Base-by-base conservation (phyloP, 1,284 basidiomycete genomes). In the Agroathelia rolfsii region DNA sequence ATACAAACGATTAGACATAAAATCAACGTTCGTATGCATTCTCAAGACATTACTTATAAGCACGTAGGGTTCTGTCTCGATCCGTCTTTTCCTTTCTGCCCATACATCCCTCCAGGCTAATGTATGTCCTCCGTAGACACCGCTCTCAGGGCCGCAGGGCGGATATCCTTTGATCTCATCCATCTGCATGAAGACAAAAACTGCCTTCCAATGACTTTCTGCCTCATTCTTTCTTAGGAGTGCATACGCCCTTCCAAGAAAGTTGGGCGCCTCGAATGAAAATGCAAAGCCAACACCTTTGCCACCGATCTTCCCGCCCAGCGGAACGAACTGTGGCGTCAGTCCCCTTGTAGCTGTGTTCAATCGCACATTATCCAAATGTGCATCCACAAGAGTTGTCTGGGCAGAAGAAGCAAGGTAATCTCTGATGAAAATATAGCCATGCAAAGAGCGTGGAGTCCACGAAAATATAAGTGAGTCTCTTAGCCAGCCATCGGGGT, bases 381-480 rank as follows among this genome's bases (percentile, higher is more conserved):
- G n/a, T n/a, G n/a, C n/a, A n/a, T n/a, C n/a, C n/a, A n/a, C n/a
- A n/a, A n/a, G n/a, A n/a, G n/a, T n/a, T n/a, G n/a, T n/a, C n/a
- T n/a, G n/a, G n/a, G n/a, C n/a, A n/a, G n/a, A n/a, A n/a, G n/a
- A n/a, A n/a, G n/a, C n/a, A 20, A 61, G 39, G 41, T 55, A 58
- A 5, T 38, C 17, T 5, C 36, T 14, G 15, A 62, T 53, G 17
- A 51, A 48, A 0, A 46, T 46, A 16, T 36, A 50, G 3, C 58
- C 55, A 24, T 44, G 28, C 8, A 58, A 46, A 4, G 55, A 47
- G 24, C 57, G 56, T 26, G 47, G 51, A 30, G 51, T 43, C 60
- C 61, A 62, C 5, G 48, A 47, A 37, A 62, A 56, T n/a, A 54
- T 43, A n/a, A 61, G 50, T 16, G 55, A 39, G 40, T 62, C 59